Percentiles rank a stretch among this genome's conserved stretches.
phyloP scores from a whole-genome alignment of 352 stramenopile species.

The Aphanomyces invadans region DNA sequence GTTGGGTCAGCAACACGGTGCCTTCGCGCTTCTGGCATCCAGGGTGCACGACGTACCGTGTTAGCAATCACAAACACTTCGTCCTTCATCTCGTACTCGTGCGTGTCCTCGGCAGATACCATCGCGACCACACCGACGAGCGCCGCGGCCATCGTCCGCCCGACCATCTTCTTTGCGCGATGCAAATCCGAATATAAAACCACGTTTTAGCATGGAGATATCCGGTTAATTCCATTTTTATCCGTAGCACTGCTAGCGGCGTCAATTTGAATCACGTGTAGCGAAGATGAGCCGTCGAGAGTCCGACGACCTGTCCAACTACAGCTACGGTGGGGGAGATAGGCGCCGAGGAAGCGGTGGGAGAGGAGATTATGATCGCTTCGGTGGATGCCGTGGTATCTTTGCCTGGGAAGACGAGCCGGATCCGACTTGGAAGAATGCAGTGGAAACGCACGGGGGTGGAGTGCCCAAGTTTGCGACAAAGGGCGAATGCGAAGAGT shows the following conservation, averaged over 20 bases:
- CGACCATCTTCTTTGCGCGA: slow-evolving; percentile 1
- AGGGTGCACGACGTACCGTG: slow-evolving; percentile 33
- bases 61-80: slow-evolving; percentile 66
- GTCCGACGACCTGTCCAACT: neutral
- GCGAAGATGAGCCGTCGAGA: neutral
- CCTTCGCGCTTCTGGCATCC: neutral
- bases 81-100: slow-evolving; percentile 45
- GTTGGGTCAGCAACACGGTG: neutral
- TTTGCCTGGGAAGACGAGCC: slow-evolving; percentile 84
- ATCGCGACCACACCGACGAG: neutral
- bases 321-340: neutral
- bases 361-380: neutral
- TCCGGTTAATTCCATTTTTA: neutral
- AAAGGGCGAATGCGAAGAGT: slow-evolving; percentile 82
- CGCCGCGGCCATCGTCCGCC: neutral
- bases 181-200: neutral
- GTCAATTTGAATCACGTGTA: neutral
- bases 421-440: slow-evolving; percentile 63
- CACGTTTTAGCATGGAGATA: neutral
- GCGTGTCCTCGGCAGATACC: slow-evolving; percentile 22
- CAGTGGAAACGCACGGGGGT: slow-evolving; percentile 58
- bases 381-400: slow-evolving; percentile 51
- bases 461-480: slow-evolving; percentile 83
- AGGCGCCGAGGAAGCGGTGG: neutral
- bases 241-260: neutral